A percentile compares a stretch with the other conserved stretches of the same genome.
Conservation (phyloP, 345 rosid genomes). For the Eucalyptus sideroxylon region DNA sequence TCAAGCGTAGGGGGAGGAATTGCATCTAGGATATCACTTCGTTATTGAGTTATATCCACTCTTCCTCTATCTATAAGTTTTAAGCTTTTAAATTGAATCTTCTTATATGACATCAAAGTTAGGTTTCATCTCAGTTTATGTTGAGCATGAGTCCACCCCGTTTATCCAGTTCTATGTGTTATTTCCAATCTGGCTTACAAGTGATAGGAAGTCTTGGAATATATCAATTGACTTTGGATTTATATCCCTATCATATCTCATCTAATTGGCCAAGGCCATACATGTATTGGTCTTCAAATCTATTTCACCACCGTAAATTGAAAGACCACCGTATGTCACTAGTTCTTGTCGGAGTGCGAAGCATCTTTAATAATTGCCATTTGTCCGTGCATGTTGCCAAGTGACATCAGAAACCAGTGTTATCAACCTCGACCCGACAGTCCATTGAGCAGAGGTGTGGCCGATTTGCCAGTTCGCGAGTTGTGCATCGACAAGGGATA, state of each 20-base stretch:
- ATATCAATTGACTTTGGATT: not conserved
- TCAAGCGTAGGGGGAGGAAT: not conserved
- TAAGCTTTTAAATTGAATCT: not conserved
- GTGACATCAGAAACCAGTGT: not conserved
- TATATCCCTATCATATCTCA: not conserved
- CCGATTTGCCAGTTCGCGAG: not conserved
- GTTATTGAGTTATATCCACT: not conserved
- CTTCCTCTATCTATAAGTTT: not conserved
- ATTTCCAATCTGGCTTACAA: rapidly evolving
- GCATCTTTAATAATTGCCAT: not conserved
- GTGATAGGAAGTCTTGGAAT: not conserved
- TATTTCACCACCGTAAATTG: not conserved
- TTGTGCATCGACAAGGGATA: not conserved
- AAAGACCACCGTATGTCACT: not conserved
- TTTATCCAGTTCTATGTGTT: rapidly evolving
- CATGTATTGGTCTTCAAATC: not conserved
- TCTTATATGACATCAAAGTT: rapidly evolving
- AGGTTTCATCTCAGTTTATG: not conserved
- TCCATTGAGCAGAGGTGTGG: not conserved
- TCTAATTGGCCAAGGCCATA: not conserved
- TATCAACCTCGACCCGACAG: not conserved
- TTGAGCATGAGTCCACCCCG: not conserved
- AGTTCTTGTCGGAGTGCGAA: not conserved
- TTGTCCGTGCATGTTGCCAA: not conserved
- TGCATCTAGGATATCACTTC: not conserved